Percentiles rank a stretch among this genome's conserved stretches.
phyloP scores from a whole-genome alignment of 805 yeast species.

The Lipomyces yamadae region DNA sequence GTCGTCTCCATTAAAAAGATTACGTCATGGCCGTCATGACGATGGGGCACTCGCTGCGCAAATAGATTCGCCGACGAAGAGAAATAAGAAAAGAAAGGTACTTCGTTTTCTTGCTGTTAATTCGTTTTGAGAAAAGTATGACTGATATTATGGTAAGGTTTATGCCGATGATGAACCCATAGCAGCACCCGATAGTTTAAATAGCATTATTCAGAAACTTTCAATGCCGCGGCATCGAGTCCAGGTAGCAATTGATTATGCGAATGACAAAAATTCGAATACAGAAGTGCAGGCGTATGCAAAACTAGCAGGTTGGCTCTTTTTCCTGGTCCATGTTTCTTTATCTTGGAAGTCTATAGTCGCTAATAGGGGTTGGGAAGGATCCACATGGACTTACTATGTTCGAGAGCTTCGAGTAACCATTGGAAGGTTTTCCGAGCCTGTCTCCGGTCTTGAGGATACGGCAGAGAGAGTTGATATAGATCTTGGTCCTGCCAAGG shows the following conservation, averaged over 20 bases:
- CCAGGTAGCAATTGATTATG: conserved; percentile 69
- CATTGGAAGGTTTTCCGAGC: conserved; percentile 82
- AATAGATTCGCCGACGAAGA: conserved; percentile 20
- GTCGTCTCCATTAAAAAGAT: conserved; percentile 35
- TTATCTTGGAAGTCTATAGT: not conserved
- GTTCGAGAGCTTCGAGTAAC: conserved; percentile 76
- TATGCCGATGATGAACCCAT: conserved; percentile 23
- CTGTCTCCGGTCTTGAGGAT: conserved; percentile 35
- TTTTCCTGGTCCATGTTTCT: not conserved
- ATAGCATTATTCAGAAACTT: conserved; percentile 61
- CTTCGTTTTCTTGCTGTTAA: not conserved
- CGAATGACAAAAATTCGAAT: conserved; percentile 70
- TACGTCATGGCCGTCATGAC: conserved; percentile 19
- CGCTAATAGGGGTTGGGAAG: conserved; percentile 9
- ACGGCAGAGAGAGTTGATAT: conserved; percentile 61
- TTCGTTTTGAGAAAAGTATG: not conserved
- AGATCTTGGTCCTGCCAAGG: conserved; percentile 95
- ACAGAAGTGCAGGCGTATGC: conserved; percentile 96
- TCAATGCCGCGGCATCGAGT: conserved; percentile 75
- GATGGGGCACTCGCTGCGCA: conserved; percentile 8
- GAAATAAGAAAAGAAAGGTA: conserved; percentile 33
- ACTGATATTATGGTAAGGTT: conserved; percentile 3
- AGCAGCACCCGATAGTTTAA: conserved; percentile 31
- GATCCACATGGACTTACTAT: conserved; percentile 84
- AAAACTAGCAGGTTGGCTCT: conserved; percentile 75